Evolutionary conservation across 1,284 basidiomycete species (phyloP), one percentile per base, ranked within the genome.

Genomic region (Cutaneotrichosporon sp.): DNA sequence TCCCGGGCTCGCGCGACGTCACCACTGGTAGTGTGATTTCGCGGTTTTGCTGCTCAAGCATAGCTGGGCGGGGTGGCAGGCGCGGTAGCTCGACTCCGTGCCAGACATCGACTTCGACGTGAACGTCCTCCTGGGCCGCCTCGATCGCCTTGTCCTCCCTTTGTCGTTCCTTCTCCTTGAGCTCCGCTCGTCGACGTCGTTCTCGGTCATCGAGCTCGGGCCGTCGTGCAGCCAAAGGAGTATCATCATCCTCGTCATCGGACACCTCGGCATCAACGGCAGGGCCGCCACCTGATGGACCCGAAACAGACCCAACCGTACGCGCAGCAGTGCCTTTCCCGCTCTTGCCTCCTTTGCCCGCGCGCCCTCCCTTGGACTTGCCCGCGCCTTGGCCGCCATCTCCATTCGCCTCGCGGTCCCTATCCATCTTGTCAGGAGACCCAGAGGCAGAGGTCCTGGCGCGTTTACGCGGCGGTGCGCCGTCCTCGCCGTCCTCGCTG

Each of bases 11-110:
- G 60, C 96, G 91, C 0, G 74, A 75, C 55, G 88, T 84, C 0
- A 97, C 90, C 6, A 92, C 84, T 0, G 84, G 82, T 52, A 97
- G 86, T 59, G 84, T 80, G 63, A 98, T 97, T 54, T 97, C 79
- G 5, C 87, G 86, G 50, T 83, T 84, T 11, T 86, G 81, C 61
- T 97, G 81, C 70, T 97, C 94, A 16, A 86, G 76, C 16, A 85
- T 81, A 0, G 92, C 88, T 4, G 87, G 85, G 59, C 92, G 67
- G 24, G 69, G 66, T 11, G 74, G 74, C 1, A 75, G 59, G 52
- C 68, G 68, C 9, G 68, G 70, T 45, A 73, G 54, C 53, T 73
- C 70, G 14, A 71, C 63, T 2, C 69, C 69, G 25, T 72, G 62
- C 71, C 71, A 73, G 11, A 70, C 49, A 17, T 71, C 66, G n/a